Conservation (phyloP, 306 rosid species). For the Quercus agrifolia region DNA sequence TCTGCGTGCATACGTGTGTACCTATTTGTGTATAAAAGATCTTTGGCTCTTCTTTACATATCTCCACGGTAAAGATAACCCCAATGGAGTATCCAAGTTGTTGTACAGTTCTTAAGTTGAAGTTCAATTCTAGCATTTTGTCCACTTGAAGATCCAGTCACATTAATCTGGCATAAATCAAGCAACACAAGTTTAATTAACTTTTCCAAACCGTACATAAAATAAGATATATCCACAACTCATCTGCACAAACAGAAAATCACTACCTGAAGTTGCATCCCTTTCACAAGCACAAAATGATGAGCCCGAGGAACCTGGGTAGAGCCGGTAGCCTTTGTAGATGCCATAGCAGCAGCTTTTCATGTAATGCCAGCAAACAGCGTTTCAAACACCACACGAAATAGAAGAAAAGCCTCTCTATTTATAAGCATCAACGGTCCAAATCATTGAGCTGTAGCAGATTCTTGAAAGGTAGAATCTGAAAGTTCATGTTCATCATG, state of each 20-base stretch:
- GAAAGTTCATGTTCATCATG: not conserved
- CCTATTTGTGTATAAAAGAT: too few relatives aligned
- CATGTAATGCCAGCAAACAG: not conserved
- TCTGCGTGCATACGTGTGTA: too few relatives aligned
- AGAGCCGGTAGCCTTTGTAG: conserved; percentile 4
- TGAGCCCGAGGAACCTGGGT: conserved; percentile 12
- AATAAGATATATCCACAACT: not conserved
- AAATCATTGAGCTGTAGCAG: not conserved
- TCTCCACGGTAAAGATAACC: conserved; percentile 26
- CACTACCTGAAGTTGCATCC: conserved; percentile 25
- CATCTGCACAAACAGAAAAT: not conserved
- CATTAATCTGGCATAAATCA: conserved; percentile 18
- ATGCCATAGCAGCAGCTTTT: conserved; percentile 19
- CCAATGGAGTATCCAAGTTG: conserved; percentile 35
- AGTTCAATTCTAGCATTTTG: conserved; percentile 25
- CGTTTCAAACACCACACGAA: not conserved
- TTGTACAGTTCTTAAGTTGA: conserved; percentile 24
- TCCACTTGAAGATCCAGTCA: conserved; percentile 19
- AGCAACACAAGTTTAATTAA: not conserved
- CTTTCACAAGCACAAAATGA: conserved; percentile 24
- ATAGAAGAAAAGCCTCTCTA: not conserved
- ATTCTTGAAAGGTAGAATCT: not conserved
- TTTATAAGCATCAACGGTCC: not conserved
- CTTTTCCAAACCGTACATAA: not conserved
- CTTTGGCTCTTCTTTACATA: not conserved